Evolutionary conservation across 495 filamentous ascomycete genomes (phyloP), one percentile per base, ranked within the genome.

Genomic region (Penicillium bialowiezense): DNA sequence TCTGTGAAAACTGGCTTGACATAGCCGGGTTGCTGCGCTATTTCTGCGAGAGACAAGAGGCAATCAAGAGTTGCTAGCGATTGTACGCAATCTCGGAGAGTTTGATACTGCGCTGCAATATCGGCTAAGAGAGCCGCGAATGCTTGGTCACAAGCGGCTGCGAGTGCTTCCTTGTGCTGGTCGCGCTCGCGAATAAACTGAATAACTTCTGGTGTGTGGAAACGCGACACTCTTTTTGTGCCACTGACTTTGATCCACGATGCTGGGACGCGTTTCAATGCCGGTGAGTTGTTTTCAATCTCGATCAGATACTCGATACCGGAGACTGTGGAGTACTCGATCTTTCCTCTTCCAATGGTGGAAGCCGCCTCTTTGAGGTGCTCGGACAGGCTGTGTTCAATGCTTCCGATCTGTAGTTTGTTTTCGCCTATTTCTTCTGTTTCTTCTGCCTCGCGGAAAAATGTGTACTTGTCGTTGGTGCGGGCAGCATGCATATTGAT

Each of bases 251-350:
- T 97, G 31, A 78, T 74, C 93, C 93, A 99, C 3, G 86, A 91
- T 37, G 93, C 92, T 7, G 93, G 93, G 8, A 99, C 88, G 33
- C 85, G 79, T 59, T 88, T 91, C 41, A 96, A 71, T 36, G 87
- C 77, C 0, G 77, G 55, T 15, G 75, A 78, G 9, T 63, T 78
- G 63, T 96, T 97, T 43, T 87, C 78, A 13, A 99, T 82, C 64
- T 97, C 95, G 60, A 97, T 86, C 6, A 97, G 81, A 63, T 91
- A 97, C 58, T 99, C 93, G 44, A 99, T 93, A 2, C 90, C 90
- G 10, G 89, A 77, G 3, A 91, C 87, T 1, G 87, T 90, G 9
- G 83, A 79, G 59, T 96, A 97, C 1, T 78, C 75, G 2, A 92
- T 80, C 14, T 75, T 79, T 55, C 81, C 87, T 60, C 83, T 88